Percentiles rank a stretch among this genome's conserved stretches.
These are phyloP conservation scores for Bacterosira constricta DNA, from an alignment of 108 stramenopile genomes.

Conservation along the genomic window DNA sequence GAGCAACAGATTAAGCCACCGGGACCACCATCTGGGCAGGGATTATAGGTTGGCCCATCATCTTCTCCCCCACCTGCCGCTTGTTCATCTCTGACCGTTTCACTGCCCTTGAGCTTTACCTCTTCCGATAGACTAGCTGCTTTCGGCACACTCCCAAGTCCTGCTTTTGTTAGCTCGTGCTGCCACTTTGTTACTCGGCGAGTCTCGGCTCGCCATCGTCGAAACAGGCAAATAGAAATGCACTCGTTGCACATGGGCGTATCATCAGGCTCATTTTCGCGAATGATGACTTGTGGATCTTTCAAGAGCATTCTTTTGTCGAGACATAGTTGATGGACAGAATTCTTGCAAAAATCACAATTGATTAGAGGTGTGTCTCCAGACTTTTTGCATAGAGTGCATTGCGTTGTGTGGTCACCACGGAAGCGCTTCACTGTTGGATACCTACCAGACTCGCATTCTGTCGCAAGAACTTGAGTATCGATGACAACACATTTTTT, in stretches of 20 bases:
- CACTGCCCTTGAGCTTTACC: conserved; percentile 17
- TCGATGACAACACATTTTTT: conserved; percentile 64
- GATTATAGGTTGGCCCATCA: conserved; percentile 28
- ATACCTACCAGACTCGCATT: conserved; percentile 73
- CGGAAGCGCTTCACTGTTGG: conserved; percentile 73
- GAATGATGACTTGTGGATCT: conserved; percentile 52
- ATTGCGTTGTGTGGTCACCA: conserved; percentile 51
- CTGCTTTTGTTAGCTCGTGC: conserved; percentile 43
- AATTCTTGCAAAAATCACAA: conserved; percentile 75
- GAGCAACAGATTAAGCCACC: conserved; percentile 85
- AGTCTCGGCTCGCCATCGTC: conserved; percentile 72
- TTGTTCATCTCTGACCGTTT: conserved; percentile 9
- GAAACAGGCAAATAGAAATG: conserved; percentile 41
- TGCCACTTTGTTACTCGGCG: conserved; percentile 66
- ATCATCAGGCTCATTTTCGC: conserved; percentile 76
- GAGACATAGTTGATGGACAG: conserved; percentile 69
- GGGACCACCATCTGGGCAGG: conserved; percentile 84
- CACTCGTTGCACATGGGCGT: conserved; percentile 81
- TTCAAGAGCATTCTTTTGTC: conserved; percentile 41
- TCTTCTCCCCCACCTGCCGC: conserved; percentile 4
- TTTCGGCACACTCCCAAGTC: conserved; percentile 22
- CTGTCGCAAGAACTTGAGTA: conserved; percentile 62
- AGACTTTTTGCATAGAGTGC: conserved; percentile 58
- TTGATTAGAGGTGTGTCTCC: conserved; percentile 46
- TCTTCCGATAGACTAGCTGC: conserved; percentile 47